Percentiles rank a stretch among this genome's conserved stretches.
Evolutionary conservation across 805 yeast species (phyloP).

Genomic region (Pichia sporocuriosa): DNA sequence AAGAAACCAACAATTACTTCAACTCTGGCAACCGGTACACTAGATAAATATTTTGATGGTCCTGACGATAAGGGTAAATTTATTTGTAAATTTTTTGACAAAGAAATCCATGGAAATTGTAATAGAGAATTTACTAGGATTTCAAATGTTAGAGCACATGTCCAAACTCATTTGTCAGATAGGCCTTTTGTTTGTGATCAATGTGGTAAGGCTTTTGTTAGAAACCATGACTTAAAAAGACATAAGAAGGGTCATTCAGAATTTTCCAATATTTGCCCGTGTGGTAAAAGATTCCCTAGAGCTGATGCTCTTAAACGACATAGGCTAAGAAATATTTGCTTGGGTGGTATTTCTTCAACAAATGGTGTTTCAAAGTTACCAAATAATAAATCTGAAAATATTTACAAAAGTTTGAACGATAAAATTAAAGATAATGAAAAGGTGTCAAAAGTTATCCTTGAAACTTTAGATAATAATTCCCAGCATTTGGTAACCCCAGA

Average conservation of each 20-base stretch:
- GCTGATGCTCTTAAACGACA: constrained; percentile 86
- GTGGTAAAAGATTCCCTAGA: constrained; percentile 91
- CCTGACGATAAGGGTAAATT: constrained; percentile 67
- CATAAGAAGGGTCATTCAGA: constrained; percentile 84
- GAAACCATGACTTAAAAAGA: constrained; percentile 90
- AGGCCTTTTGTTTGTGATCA: constrained; percentile 78
- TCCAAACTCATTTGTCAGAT: constrained; percentile 93
- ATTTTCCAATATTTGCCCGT: constrained; percentile 67
- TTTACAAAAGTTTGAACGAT: constrained; percentile 1
- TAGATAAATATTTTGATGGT: constrained; percentile 77
- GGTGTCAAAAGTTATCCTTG: not conserved
- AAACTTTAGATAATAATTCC: not conserved
- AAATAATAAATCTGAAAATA: constrained; percentile 2
- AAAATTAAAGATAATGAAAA: not conserved
- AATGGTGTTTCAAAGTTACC: constrained; percentile 20
- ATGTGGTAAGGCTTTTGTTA: constrained; percentile 82
- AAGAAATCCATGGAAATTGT: constrained; percentile 45
- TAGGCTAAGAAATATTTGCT: constrained; percentile 68
- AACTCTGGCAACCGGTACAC: constrained; percentile 80
- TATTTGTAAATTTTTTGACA: constrained; percentile 52
- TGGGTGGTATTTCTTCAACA: constrained; percentile 53
- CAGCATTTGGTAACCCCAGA: no score
- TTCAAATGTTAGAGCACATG: constrained; percentile 90
- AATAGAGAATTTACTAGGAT: constrained; percentile 80
- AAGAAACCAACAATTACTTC: constrained; percentile 50